Evolutionary conservation across 2,329 filamentous ascomycete species (phyloP), one percentile per base, ranked within the genome.

Genomic region (Alternaria consortialis): DNA sequence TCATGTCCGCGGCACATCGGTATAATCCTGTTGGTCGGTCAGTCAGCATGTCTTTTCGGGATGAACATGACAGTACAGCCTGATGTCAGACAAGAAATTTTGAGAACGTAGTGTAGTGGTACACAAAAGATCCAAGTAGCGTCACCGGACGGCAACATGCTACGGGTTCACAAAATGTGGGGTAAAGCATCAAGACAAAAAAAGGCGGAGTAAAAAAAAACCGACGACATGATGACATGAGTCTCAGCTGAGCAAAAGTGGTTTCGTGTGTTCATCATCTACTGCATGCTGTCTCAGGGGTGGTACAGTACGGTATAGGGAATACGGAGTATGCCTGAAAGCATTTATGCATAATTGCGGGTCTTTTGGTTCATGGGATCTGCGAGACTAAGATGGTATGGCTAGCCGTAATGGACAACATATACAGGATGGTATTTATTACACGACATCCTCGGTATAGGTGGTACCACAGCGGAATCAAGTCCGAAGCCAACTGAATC

Each of bases 101-200:
- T 40, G 47, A 64, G 17, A 31, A 7, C 29, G 31, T 17, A 23
- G 51, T 53, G 51, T 53, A 25, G 4, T 12, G 29, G 17, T 27
- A 37, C 39, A 42, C 50, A 23, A 20, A 29, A 32, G 55, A 46
- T n/a, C 13, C 43, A 56, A 60, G 36, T 43, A 65, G 64, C 64
- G 61, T 71, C 68, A 70, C 68, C 67, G 68, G 64, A 60, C 47
- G 53, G 55, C 65, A 46, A 65, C 61, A 63, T 58, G 50, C 54
- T 47, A 53, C 32, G 42, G 55, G 43, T 65, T 36, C 51, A 64
- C 47, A 69, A 60, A 70, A 59, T 71, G 70, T 73, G 71, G 72
- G 69, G 68, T 71, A 68, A 60, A 60, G 29, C 44, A 48, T 29
- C n/a, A 34, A 47, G 53, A 31, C 60, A 9, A 20, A 5, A 17